phyloP scores from a whole-genome alignment of 306 rosid genomes.

The Lagenaria siceraria region DNA sequence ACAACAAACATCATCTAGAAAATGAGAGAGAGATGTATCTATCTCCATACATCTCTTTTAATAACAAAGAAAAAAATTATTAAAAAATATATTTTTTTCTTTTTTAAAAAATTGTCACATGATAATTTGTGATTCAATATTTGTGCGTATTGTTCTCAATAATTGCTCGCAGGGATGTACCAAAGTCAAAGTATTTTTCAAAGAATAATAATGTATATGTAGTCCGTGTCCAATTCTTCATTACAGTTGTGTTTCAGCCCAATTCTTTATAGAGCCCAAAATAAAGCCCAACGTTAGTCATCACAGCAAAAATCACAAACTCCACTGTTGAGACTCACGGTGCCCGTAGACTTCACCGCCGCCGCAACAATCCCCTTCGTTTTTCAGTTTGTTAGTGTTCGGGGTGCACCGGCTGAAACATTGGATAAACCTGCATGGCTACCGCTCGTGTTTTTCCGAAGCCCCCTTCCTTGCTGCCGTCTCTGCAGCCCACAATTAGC shows the following conservation, averaged over 20 bases:
- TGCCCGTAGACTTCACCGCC: not conserved
- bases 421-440: conserved; percentile 26
- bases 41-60: too few relatives aligned
- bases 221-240: too few relatives aligned
- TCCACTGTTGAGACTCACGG: not conserved
- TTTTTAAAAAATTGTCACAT: too few relatives aligned
- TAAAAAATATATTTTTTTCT: too few relatives aligned
- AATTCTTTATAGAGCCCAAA: not conserved
- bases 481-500: conserved; percentile 15
- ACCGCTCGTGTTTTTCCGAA: conserved; percentile 19
- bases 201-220: too few relatives aligned
- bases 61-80: too few relatives aligned
- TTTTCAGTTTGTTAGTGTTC: not conserved
- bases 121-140: too few relatives aligned
- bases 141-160: too few relatives aligned
- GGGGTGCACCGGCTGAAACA: not conserved
- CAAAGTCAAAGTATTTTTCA: too few relatives aligned
- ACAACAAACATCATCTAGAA: too few relatives aligned
- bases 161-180: too few relatives aligned
- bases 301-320: not conserved
- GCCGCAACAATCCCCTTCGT: not conserved
- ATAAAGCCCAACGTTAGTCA: not conserved
- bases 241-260: not conserved
- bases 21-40: too few relatives aligned
- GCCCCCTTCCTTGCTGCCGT: conserved; percentile 16